phyloP scores from a whole-genome alignment of 1,139 yeast species.

The Magnusiomyces sp. region DNA sequence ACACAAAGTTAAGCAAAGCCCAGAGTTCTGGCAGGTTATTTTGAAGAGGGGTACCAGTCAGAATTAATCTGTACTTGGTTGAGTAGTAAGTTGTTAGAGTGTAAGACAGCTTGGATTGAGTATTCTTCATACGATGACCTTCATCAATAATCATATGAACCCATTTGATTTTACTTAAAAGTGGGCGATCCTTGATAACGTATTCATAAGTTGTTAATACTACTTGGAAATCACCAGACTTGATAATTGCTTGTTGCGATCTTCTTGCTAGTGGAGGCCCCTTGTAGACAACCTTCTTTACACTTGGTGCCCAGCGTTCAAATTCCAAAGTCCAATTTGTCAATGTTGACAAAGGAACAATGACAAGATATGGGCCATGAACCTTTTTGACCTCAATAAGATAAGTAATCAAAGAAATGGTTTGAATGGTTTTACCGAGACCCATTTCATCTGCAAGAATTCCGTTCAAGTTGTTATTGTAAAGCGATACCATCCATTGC shows the following conservation, averaged over 20 bases:
- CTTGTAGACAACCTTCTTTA: constrained; percentile 36
- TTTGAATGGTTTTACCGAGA: constrained; percentile 79
- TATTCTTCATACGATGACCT: constrained; percentile 97
- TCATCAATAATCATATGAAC: constrained; percentile 98
- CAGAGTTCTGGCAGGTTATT: constrained; percentile 93
- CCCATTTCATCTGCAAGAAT: constrained; percentile 95
- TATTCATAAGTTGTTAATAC: constrained; percentile 65
- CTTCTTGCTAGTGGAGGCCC: constrained; percentile 79
- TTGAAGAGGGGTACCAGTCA: constrained; percentile 97
- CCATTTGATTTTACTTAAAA: constrained; percentile 73
- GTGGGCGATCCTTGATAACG: constrained; percentile 80
- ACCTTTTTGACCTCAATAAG: constrained; percentile 60
- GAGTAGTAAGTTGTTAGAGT: constrained; percentile 78
- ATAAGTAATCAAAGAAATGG: constrained; percentile 68
- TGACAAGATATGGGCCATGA: constrained; percentile 58
- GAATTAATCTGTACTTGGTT: constrained; percentile 76
- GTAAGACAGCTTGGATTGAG: constrained; percentile 76
- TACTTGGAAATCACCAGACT: constrained; percentile 78
- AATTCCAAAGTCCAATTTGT: constrained; percentile 96
- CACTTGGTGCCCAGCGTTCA: constrained; percentile 82
- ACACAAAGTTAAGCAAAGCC: constrained; percentile 90
- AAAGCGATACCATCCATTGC: constrained; percentile 97
- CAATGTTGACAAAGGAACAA: constrained; percentile 89
- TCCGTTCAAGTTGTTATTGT: constrained; percentile 88
- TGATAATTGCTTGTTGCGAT: constrained; percentile 60